Evolutionary conservation across 129 eudicot species (phyloP).

Genomic region (Ambrosia trifida): DNA sequence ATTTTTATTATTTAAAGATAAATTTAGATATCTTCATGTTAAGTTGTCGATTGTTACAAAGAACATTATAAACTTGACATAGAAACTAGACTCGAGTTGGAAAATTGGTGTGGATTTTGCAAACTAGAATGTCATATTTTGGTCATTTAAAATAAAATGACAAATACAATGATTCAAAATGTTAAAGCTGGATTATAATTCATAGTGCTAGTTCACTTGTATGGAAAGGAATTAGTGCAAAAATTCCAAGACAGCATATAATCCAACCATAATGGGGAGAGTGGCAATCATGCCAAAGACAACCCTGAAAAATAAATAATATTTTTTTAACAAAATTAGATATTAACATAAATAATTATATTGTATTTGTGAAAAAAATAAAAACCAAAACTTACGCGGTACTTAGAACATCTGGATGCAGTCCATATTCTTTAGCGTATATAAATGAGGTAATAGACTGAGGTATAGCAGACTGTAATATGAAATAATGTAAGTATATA

Average conservation of each 20-base stretch:
- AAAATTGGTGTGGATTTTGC: background rate
- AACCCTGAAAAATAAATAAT: conserved; percentile 50
- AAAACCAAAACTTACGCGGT: conserved; percentile 60
- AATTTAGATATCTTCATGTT: background rate
- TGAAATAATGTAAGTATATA: conserved; percentile 2
- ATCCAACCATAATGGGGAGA: conserved; percentile 63
- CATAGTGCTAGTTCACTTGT: background rate
- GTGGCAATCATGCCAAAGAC: conserved; percentile 72
- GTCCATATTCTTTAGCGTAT: conserved; percentile 77
- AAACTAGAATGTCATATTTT: background rate
- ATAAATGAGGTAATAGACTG: conserved; percentile 84
- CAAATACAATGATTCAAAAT: conserved; percentile 15
- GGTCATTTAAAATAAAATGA: background rate
- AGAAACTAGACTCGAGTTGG: background rate
- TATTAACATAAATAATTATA: background rate
- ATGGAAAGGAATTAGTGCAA: conserved; percentile 34
- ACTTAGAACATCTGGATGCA: conserved; percentile 84
- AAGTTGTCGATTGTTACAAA: background rate
- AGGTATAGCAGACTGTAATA: conserved; percentile 76
- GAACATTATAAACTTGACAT: background rate
- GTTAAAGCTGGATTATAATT: background rate
- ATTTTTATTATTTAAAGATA: background rate
- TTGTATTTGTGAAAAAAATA: background rate
- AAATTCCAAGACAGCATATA: conserved; percentile 55
- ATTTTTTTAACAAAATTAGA: background rate